Percentiles rank a stretch among this genome's conserved stretches.
phyloP scores from a whole-genome alignment of 106 monocot species.

The Chionographis japonica region DNA sequence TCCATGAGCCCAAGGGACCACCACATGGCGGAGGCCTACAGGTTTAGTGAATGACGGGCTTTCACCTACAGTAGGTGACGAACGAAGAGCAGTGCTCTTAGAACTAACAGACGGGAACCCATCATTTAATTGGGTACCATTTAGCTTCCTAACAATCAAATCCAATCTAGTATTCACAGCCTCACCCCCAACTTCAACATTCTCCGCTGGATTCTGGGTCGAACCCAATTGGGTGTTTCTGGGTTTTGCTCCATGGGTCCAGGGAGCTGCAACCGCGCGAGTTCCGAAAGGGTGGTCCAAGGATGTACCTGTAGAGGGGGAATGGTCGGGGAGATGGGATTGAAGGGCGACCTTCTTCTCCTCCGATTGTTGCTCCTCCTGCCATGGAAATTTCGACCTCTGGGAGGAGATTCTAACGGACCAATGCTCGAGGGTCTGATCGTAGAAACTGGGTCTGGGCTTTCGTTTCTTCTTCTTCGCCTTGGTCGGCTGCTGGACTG shows the following conservation, averaged over 20 bases:
- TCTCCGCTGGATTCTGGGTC: not conserved
- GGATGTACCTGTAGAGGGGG: not conserved
- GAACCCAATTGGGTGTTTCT: not conserved
- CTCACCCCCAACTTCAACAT: not conserved
- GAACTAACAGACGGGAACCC: too few species aligned
- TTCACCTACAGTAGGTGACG: too few species aligned
- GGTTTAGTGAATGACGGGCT: too few species aligned
- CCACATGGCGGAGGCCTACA: too few species aligned
- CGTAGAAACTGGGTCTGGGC: slow-evolving; percentile 46
- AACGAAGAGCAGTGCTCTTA: too few species aligned
- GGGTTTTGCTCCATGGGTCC: not conserved
- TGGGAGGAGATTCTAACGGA: slow-evolving; percentile 46
- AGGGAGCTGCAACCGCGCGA: not conserved
- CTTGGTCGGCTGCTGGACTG: not conserved
- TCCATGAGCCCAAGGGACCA: too few species aligned
- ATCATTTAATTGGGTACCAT: not conserved
- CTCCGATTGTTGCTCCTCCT: slow-evolving; percentile 12
- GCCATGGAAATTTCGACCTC: slow-evolving; percentile 62
- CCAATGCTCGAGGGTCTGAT: slow-evolving; percentile 58
- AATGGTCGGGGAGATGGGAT: too few species aligned
- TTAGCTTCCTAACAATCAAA: slow-evolving; percentile 9
- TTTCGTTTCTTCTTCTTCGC: slow-evolving; percentile 49
- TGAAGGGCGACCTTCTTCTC: not conserved
- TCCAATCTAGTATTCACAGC: slow-evolving; percentile 4
- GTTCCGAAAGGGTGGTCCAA: not conserved